phyloP scores from a whole-genome alignment of 306 rosid genomes.

The Fagus crenata region DNA sequence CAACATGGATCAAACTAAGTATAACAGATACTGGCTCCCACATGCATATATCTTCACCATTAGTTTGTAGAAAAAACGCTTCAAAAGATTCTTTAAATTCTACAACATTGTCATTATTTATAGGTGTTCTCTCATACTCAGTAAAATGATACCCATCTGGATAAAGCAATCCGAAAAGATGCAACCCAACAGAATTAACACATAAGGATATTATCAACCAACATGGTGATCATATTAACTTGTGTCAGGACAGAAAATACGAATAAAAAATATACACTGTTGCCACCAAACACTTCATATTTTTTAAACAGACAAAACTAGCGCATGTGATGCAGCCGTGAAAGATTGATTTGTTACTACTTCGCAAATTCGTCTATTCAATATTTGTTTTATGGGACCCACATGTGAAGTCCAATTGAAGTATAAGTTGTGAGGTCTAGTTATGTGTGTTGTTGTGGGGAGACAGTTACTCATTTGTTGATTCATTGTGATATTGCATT shows the following conservation, averaged over 20 bases:
- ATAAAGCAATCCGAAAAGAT: not conserved
- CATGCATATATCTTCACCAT: not conserved
- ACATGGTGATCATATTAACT: not conserved
- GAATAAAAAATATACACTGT: not conserved
- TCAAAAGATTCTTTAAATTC: not conserved
- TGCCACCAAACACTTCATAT: not conserved
- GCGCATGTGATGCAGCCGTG: too few species aligned
- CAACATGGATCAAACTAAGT: not conserved
- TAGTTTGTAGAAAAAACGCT: not conserved
- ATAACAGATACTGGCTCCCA: not conserved
- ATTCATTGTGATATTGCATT: too few species aligned
- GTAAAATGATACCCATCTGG: not conserved
- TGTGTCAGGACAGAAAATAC: not conserved
- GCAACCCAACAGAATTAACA: not conserved
- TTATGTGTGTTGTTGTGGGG: too few species aligned
- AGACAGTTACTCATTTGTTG: too few species aligned
- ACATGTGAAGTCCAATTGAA: too few species aligned
- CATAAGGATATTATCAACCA: not conserved
- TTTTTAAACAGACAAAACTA: too few species aligned
- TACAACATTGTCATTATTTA: not conserved
- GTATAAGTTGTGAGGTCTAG: too few species aligned
- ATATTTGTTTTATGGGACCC: too few species aligned
- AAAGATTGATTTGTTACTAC: too few species aligned
- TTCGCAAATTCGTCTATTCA: too few species aligned
- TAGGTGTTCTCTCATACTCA: not conserved